Conservation (phyloP, 1,139 yeast genomes). For the Citeromyces siamensis region DNA sequence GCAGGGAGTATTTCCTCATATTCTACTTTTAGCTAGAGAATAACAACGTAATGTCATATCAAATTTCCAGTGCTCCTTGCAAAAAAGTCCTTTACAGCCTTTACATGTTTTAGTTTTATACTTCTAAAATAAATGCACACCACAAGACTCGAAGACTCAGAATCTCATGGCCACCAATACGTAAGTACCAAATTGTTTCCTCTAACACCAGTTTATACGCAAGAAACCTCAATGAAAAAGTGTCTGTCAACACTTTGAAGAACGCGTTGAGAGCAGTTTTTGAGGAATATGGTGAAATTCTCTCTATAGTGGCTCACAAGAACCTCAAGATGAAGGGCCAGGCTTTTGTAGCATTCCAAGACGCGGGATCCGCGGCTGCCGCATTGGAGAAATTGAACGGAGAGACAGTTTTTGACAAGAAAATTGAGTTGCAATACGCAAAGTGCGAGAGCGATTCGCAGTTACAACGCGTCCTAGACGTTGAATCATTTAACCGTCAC, state of each 20-base stretch:
- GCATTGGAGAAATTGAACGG: conserved; percentile 38
- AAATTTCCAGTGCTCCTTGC: too few species aligned
- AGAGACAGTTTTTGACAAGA: conserved; percentile 37
- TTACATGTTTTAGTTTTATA: too few species aligned
- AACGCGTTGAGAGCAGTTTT: conserved; percentile 29
- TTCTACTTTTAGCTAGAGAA: too few species aligned
- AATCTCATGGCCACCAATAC: neutral
- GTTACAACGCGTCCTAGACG: conserved; percentile 15
- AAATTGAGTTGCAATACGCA: conserved; percentile 32
- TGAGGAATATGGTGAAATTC: conserved; percentile 32
- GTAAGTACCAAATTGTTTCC: neutral
- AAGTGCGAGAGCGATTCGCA: conserved; percentile 34
- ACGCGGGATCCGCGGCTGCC: conserved; percentile 26
- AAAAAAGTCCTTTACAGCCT: too few species aligned
- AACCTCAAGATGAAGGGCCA: conserved; percentile 67
- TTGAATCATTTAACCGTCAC: conserved; percentile 18
- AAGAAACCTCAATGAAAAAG: conserved; percentile 62
- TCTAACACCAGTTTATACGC: conserved; percentile 33
- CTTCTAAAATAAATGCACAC: too few species aligned
- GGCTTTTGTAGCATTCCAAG: conserved; percentile 64
- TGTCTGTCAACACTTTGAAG: conserved; percentile 39
- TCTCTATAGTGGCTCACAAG: conserved; percentile 46
- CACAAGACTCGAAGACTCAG: neutral
- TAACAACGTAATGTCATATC: too few species aligned
- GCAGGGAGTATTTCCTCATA: too few species aligned